Base-by-base conservation (phyloP, 2,329 filamentous ascomycete species). In the Pseudogymnoascus sp. region DNA sequence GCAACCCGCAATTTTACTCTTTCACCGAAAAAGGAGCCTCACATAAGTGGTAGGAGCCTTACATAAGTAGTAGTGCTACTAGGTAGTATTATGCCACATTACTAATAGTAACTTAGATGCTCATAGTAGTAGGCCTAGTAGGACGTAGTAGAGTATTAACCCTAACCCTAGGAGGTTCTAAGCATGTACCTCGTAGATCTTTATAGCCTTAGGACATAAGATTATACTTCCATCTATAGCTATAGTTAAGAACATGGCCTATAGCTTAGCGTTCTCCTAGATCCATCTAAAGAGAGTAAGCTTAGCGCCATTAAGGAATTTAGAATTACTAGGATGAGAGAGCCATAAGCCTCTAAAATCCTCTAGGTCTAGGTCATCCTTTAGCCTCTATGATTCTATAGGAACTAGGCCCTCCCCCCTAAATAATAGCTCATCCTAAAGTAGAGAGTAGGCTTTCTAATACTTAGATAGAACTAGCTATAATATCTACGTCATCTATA, bases 381-480 rank as follows among this genome's bases (percentile, higher is more conserved):
- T 67, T 26, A 67, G 31, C 21, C 38, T 35, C 53, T 21, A 68
- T 5, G 37, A 61, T 33, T 64, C 13, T 8, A 68, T 65, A 2
- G n/a, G 40, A 7, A 37, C 59, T 7, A 66, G 29, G 33, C 65
- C 16, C 26, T 38, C 19, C 0, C 29, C 56, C 29, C 40, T 8
- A 35, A 65, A 62, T 24, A 67, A n/a, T 0, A 67, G 56, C 59
- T 68, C 29, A 13, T 66, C 37, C 59, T 67, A 65, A 1, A 68
- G 38, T 6, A 68, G 24, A 29, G 26, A 5, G 56, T 64, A 24
- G 1, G 61, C 62, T 50, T 64, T 21, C 31, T 64, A 16, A 40
- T 66, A 68, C 14, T 68, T 33, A 16, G 38, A 65, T 14, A 65
- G 1, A 0, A 68, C n/a, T 4, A 68, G 16, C 1, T 66, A 3